Evolutionary conservation across 768 basidiomycete genomes (phyloP).

Genomic region (Amanita rubescens): DNA sequence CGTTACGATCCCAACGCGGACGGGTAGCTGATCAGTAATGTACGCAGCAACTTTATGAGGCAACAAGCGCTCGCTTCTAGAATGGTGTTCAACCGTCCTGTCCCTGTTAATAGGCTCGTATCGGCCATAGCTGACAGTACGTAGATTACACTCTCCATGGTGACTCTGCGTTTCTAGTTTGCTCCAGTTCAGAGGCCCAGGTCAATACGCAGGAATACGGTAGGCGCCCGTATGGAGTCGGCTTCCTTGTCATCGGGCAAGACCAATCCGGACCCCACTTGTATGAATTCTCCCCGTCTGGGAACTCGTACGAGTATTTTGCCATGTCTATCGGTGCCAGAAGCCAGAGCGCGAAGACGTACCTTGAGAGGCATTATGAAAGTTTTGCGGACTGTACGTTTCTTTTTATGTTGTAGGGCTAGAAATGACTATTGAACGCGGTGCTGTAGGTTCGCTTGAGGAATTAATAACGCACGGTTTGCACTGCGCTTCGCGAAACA

Average conservation of each 20-base stretch:
- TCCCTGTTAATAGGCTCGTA: conserved; percentile 91
- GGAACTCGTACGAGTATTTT: conserved; percentile 95
- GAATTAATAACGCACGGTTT: conserved; percentile 90
- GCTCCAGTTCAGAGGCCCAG: conserved; percentile 76
- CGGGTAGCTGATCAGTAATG: neutral
- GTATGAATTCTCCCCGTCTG: conserved; percentile 97
- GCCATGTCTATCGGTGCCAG: conserved; percentile 98
- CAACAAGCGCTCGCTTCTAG: conserved; percentile 94
- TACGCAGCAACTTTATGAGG: conserved; percentile 93
- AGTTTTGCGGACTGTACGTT: conserved; percentile 77
- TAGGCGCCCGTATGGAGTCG: conserved; percentile 94
- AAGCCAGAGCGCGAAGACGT: conserved; percentile 97
- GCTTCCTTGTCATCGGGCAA: conserved; percentile 94
- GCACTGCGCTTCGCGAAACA: conserved; percentile 90
- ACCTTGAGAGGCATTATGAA: conserved; percentile 91
- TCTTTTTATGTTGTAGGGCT: neutral
- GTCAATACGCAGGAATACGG: conserved; percentile 99
- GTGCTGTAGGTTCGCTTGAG: conserved; percentile 62
- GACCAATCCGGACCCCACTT: conserved; percentile 97
- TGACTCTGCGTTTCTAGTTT: neutral
- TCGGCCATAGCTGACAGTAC: conserved; percentile 90
- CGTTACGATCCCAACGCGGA: conserved; percentile 12
- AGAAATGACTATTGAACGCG: neutral
- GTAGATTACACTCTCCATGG: conserved; percentile 23
- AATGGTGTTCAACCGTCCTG: conserved; percentile 93